phyloP scores from a whole-genome alignment of 2,329 filamentous ascomycete species.

The Paecilomyces fulvus region DNA sequence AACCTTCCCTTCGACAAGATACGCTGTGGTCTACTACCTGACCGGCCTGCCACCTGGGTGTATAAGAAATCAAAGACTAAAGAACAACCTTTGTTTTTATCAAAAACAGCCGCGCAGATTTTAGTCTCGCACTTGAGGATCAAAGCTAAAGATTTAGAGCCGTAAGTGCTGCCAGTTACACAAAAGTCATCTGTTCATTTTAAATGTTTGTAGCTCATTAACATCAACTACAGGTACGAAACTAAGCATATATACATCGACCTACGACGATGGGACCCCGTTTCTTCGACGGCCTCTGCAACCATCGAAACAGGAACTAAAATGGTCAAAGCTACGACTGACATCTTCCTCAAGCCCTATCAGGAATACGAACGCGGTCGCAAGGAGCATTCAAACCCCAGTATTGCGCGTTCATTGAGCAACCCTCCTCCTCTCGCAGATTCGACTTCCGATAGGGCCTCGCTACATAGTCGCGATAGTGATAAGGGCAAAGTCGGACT shows the following conservation, averaged over 20 bases:
- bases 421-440: neutral
- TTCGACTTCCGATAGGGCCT: neutral
- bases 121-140: neutral
- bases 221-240: neutral
- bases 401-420: neutral
- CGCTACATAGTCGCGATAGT: neutral
- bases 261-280: neutral
- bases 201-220: neutral
- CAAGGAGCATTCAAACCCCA: neutral
- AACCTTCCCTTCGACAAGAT: conserved; percentile 18
- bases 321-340: neutral
- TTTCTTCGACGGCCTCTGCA: neutral
- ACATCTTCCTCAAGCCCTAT: neutral
- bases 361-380: neutral
- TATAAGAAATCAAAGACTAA: conserved; percentile 1
- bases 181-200: too few species aligned
- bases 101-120: neutral
- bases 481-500: neutral
- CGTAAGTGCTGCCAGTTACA: neutral
- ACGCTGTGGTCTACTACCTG: conserved; percentile 16
- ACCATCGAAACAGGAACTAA: neutral
- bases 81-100: neutral
- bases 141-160: neutral
- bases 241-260: neutral
- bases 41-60: conserved; percentile 21